phyloP scores from a whole-genome alignment of 768 basidiomycete genomes.

The Calocera cornea region DNA sequence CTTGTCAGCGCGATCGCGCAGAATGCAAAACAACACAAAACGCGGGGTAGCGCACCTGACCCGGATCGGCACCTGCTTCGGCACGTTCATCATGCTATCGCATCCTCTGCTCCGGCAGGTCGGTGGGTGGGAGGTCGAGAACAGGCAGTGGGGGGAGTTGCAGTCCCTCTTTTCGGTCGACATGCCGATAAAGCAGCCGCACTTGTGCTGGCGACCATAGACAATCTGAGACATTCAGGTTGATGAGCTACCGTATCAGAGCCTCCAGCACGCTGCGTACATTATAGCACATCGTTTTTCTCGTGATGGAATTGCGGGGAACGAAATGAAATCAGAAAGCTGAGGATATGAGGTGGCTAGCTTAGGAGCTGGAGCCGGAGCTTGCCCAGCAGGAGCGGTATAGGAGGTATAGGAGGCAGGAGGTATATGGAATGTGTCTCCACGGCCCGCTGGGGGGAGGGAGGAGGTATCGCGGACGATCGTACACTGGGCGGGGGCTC shows the following conservation, averaged over 20 bases:
- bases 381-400: not conserved
- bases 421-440: not conserved
- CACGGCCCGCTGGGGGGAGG: not conserved
- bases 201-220: not conserved
- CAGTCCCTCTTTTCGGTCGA: not conserved
- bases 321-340: not conserved
- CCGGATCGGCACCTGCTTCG: not conserved
- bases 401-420: not conserved
- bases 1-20: not conserved
- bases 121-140: not conserved
- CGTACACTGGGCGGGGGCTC: not conserved
- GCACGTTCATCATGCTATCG: not conserved
- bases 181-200: conserved; percentile 2
- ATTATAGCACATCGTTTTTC: not conserved
- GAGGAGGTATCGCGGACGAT: not conserved
- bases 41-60: not conserved
- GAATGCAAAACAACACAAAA: not conserved
- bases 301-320: not conserved
- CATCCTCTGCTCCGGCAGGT: not conserved
- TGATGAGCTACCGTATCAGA: no score
- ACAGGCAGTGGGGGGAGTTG: not conserved
- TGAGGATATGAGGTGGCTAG: no score
- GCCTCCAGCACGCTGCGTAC: not conserved
- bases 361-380: no score
- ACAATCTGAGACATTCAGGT: not conserved